Conservation (phyloP, 306 rosid species). For the Lithocarpus polystachyus region DNA sequence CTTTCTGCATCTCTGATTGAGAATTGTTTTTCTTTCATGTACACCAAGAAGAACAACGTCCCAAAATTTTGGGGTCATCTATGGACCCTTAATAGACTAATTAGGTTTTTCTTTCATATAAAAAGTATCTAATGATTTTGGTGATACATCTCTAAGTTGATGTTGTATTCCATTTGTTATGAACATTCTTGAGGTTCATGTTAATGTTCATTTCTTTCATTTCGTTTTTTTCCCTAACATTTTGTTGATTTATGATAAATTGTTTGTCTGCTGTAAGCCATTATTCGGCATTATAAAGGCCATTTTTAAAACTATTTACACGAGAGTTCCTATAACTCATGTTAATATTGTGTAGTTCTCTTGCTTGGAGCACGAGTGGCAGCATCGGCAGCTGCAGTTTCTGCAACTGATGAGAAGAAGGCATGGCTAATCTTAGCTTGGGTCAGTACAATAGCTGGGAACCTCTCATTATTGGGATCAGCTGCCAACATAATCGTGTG, state of each 20-base stretch:
- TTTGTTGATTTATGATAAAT: too few relatives aligned
- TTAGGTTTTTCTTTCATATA: not conserved
- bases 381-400: constrained; percentile 41
- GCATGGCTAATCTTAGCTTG: constrained; percentile 91
- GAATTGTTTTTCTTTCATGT: not conserved
- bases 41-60: too few relatives aligned
- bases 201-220: too few relatives aligned
- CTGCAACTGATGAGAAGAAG: constrained; percentile 45
- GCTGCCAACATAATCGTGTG: constrained; percentile 93
- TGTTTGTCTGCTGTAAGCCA: too few relatives aligned
- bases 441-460: constrained; percentile 85
- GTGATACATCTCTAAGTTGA: not conserved
- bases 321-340: too few relatives aligned
- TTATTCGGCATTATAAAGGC: too few relatives aligned
- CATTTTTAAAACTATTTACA: too few relatives aligned
- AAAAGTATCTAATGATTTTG: not conserved
- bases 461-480: constrained; percentile 74
- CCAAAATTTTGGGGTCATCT: too few relatives aligned
- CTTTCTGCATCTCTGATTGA: not conserved
- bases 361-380: constrained; percentile 82
- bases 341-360: constrained; percentile 44
- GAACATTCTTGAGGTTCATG: too few relatives aligned
- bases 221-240: too few relatives aligned
- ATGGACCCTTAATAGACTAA: too few relatives aligned
- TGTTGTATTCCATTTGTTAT: too few relatives aligned